Base-by-base conservation (phyloP, 1,139 yeast genomes). In the Pichia sp. region DNA sequence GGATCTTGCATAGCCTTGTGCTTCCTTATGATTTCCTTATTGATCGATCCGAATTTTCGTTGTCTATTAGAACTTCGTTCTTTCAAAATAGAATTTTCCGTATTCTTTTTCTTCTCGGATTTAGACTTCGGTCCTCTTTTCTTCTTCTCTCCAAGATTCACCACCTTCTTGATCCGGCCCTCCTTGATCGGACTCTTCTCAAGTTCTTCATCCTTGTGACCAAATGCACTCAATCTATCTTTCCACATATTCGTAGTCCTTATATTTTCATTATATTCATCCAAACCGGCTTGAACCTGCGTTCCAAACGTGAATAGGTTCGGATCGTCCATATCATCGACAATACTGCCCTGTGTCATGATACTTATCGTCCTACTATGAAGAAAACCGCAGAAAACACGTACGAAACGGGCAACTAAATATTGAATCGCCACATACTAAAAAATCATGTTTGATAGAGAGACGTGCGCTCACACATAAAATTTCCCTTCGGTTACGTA, bases 241-340 rank as follows among this genome's bases (percentile, higher is more conserved):
- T 27, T 58, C 51, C 65, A 63, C 53, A 40, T 21, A 19, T 38
- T 24, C 8, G 27, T 19, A 5, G 22, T 30, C 10, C n/a, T 28
- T 5, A 33, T 14, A 8, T 27, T n/a, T 11, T 35, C 20, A n/a
- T 21, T 17, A 22, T 34, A 24, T 31, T 57, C 62, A 18, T 61
- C 64, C 10, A 58, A 33, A 3, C 48, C 53, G 6, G 55, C 63
- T 39, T 59, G 63, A 3, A 58, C 64, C 44, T 61, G 65, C 1
- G 65, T 60, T 7, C 65, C 65, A 40, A 58, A 58, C 14, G 45
- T 24, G 32, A 48, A 49, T 7, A 42, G 6, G 14, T 31, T 34
- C 12, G 27, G 7, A 8, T 7, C 7, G 10, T 32, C 40, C 14
- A 12, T 15, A 10, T 19, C 32, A n/a, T 39, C 38, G 22, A 37